phyloP scores from a whole-genome alignment of 306 rosid genomes.

The Cicer judaicum region DNA sequence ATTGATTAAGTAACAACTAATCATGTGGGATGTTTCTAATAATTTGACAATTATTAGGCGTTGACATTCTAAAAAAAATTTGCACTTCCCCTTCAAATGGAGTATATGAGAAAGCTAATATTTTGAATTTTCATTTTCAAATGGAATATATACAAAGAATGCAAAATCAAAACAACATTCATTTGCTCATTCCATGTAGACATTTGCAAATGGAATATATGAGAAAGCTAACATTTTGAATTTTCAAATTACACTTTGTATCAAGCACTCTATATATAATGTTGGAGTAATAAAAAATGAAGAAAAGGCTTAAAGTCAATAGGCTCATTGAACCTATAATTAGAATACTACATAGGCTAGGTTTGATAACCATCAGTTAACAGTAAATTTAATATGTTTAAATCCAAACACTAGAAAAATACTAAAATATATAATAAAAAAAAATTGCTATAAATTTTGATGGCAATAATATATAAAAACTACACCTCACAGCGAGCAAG shows the following conservation, averaged over 20 bases:
- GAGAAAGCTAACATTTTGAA: too few species aligned
- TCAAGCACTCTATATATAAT: too few species aligned
- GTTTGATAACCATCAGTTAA: not conserved
- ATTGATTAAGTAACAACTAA: not conserved
- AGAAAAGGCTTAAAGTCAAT: too few species aligned
- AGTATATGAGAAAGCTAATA: too few species aligned
- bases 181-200: not conserved
- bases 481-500: slow-evolving; percentile 80
- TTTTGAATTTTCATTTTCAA: too few species aligned
- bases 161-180: not conserved
- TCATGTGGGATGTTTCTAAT: too few species aligned
- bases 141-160: not conserved
- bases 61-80: too few species aligned
- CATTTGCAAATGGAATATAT: too few species aligned
- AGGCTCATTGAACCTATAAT: not conserved
- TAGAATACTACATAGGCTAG: slow-evolving; percentile 1
- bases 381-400: not conserved
- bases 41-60: too few species aligned
- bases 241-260: not conserved
- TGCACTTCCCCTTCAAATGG: too few species aligned
- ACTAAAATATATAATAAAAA: not conserved
- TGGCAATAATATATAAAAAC: slow-evolving; percentile 16
- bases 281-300: not conserved
- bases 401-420: not conserved
- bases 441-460: slow-evolving; percentile 15